These are phyloP conservation scores for Saccharomycopsis sp. DNA, from an alignment of 805 yeast species.

Conservation along the genomic window DNA sequence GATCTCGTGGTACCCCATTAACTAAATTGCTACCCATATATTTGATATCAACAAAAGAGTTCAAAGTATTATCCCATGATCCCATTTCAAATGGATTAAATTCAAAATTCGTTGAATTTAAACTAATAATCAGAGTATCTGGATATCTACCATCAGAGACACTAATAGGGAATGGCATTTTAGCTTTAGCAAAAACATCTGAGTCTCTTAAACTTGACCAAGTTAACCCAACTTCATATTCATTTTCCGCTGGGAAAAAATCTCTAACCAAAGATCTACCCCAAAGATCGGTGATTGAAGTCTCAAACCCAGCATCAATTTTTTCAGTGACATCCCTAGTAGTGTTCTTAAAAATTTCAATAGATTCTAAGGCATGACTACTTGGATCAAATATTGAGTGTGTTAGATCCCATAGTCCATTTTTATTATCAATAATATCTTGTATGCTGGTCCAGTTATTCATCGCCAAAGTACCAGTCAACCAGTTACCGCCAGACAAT, in stretches of 20 bases:
- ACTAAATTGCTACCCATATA: slow-evolving; percentile 62
- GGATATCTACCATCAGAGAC: slow-evolving; percentile 34
- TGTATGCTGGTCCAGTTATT: slow-evolving; percentile 72
- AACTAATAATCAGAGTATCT: slow-evolving; percentile 39
- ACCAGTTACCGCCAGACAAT: slow-evolving; percentile 82
- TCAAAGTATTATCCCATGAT: slow-evolving; percentile 76
- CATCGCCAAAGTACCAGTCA: slow-evolving; percentile 57
- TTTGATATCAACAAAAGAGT: slow-evolving; percentile 56
- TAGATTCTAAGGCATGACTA: slow-evolving; percentile 64
- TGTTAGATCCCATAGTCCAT: slow-evolving; percentile 59
- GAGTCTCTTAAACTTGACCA: slow-evolving; percentile 53
- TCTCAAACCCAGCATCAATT: slow-evolving; percentile 46
- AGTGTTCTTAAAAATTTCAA: slow-evolving; percentile 41
- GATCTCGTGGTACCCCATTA: slow-evolving; percentile 46
- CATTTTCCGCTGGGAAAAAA: slow-evolving; percentile 41
- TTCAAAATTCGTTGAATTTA: slow-evolving; percentile 43
- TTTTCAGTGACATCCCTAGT: slow-evolving; percentile 39
- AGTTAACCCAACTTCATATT: slow-evolving; percentile 32
- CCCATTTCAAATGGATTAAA: slow-evolving; percentile 64
- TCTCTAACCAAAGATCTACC: slow-evolving; percentile 58
- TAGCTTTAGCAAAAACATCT: slow-evolving; percentile 51
- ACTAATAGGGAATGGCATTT: slow-evolving; percentile 68
- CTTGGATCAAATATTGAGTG: slow-evolving; percentile 55
- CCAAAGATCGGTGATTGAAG: slow-evolving; percentile 58
- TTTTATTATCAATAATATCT: slow-evolving; percentile 35